A percentile compares a stretch with the other conserved stretches of the same genome.
phyloP scores from a whole-genome alignment of 1,139 yeast genomes.

The Kurtzmaniella quercitrusa region DNA sequence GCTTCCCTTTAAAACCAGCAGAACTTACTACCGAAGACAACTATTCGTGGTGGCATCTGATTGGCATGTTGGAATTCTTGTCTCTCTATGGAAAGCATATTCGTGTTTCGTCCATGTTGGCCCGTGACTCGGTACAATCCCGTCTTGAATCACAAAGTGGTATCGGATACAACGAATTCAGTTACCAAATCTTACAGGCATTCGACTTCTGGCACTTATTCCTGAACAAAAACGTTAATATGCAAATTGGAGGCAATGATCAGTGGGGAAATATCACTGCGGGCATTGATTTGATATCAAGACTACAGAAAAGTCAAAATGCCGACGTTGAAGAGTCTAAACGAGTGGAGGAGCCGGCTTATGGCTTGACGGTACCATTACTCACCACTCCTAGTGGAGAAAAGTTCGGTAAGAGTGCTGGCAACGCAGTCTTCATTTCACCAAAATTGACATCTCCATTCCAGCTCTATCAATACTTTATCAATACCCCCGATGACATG shows the following conservation, averaged over 20 bases:
- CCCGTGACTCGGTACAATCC: conserved; percentile 80
- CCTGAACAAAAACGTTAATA: conserved; percentile 51
- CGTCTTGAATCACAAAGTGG: conserved; percentile 69
- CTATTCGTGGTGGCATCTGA: conserved; percentile 79
- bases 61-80: conserved; percentile 73
- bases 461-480: conserved; percentile 81
- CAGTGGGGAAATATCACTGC: conserved; percentile 99
- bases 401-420: conserved; percentile 96
- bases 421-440: conserved; percentile 90
- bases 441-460: conserved; percentile 68
- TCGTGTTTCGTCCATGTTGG: conserved; percentile 81
- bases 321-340: conserved; percentile 8
- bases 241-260: conserved; percentile 95
- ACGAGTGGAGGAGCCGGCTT: conserved; percentile 29
- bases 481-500: conserved; percentile 75
- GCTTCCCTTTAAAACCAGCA: conserved; percentile 37
- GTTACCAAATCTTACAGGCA: conserved; percentile 90
- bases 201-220: conserved; percentile 87
- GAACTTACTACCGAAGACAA: conserved; percentile 53
- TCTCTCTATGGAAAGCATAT: conserved; percentile 75
- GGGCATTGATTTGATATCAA: conserved; percentile 80
- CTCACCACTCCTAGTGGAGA: conserved; percentile 87
- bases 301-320: conserved; percentile 39
- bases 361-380: conserved; percentile 86
- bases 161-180: conserved; percentile 87